Evolutionary conservation across 139 green algal genomes (phyloP).

Genomic region (Klebsormidium nitens): DNA sequence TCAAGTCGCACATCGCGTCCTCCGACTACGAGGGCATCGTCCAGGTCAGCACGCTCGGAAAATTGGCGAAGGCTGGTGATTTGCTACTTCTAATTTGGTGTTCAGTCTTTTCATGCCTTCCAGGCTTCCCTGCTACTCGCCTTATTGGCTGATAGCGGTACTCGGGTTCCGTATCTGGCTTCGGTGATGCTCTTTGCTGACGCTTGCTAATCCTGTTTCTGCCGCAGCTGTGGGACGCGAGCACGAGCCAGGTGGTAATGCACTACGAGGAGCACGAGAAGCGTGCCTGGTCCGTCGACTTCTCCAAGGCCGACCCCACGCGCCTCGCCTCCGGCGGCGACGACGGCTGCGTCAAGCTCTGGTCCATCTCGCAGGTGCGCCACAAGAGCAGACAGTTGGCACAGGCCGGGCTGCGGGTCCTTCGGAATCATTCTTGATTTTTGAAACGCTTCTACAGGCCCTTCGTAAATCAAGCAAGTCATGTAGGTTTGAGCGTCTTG

Average conservation of each 20-base stretch:
- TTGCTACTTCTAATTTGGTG: neutral
- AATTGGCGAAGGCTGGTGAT: neutral
- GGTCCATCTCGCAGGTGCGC: conserved; percentile 49
- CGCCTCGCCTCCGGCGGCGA: conserved; percentile 75
- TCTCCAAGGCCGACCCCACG: conserved; percentile 48
- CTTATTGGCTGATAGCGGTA: neutral
- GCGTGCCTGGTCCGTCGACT: conserved; percentile 85
- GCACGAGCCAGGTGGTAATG: conserved; percentile 40
- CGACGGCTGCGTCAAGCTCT: conserved; percentile 84
- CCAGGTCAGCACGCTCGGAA: conserved; percentile 32
- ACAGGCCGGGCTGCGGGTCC: too few species aligned
- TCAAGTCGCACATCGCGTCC: conserved; percentile 59
- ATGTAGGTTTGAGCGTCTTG: too few species aligned
- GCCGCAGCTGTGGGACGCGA: conserved; percentile 59
- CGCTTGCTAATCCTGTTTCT: neutral
- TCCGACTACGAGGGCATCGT: conserved; percentile 74
- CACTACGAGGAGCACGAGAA: conserved; percentile 75
- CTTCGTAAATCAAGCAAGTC: too few species aligned
- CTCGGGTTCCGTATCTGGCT: neutral
- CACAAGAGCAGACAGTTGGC: too few species aligned
- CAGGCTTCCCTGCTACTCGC: neutral
- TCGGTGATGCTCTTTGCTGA: conserved; percentile 7
- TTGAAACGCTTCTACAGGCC: too few species aligned
- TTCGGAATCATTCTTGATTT: too few species aligned
- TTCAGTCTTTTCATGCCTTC: neutral